Conservation (phyloP, 2,329 filamentous ascomycete genomes). For the Cadophora malorum region DNA sequence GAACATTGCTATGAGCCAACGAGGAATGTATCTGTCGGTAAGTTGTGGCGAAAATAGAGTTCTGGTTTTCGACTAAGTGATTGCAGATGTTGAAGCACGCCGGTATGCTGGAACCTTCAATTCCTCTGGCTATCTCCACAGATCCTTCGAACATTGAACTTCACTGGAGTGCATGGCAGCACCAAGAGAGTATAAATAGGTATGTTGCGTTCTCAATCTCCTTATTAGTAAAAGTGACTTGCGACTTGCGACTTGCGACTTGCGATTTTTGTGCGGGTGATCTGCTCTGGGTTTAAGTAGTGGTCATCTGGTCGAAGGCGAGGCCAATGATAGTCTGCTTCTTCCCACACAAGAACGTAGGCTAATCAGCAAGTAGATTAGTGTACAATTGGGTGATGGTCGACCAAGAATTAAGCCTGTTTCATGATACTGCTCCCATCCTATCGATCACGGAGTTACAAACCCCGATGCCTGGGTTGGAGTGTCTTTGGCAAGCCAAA, state of each 20-base stretch:
- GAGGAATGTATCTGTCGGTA: conserved; percentile 73
- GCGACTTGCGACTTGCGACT: no score
- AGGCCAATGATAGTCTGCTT: conserved; percentile 1
- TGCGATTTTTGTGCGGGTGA: neutral
- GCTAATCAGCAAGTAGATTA: conserved; percentile 53
- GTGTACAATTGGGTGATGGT: conserved; percentile 78
- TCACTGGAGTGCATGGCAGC: conserved; percentile 69
- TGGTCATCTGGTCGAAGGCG: conserved; percentile 14
- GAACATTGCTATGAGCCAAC: conserved; percentile 77
- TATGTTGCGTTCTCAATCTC: no score
- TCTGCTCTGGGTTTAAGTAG: conserved; percentile 3
- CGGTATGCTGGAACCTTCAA: conserved; percentile 65
- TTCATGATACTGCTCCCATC: conserved; percentile 67
- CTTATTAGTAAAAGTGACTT: no score
- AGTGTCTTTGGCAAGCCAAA: conserved; percentile 67
- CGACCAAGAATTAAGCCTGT: conserved; percentile 73
- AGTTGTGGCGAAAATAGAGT: no score
- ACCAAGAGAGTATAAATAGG: conserved; percentile 68
- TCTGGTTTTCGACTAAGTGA: neutral
- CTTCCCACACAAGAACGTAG: no score
- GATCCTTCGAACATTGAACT: conserved; percentile 54
- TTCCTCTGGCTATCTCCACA: conserved; percentile 50
- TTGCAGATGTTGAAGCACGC: conserved; percentile 71
- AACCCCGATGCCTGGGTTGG: conserved; percentile 66
- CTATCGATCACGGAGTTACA: conserved; percentile 70